phyloP scores from a whole-genome alignment of 208 protist species.

The Crithidia brevicula region DNA sequence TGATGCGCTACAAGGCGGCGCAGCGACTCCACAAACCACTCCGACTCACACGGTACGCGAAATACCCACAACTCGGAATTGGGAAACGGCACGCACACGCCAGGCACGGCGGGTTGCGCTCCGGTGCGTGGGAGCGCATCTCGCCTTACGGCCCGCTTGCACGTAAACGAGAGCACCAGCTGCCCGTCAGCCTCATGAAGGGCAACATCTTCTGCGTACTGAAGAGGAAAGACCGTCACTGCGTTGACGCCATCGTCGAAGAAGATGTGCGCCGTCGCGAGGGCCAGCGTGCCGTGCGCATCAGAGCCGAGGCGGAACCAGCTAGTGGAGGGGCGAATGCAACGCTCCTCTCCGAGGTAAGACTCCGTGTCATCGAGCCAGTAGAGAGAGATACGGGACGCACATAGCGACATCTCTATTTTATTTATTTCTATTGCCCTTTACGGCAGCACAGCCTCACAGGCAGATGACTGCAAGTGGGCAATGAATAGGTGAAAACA shows the following conservation, averaged over 20 bases:
- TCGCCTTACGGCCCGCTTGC: slow-evolving; percentile 6
- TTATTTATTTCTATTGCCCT: too few relatives aligned
- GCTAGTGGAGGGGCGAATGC: slow-evolving; percentile 14
- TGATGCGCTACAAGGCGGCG: slow-evolving; percentile 22
- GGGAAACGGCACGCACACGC: slow-evolving; percentile 7
- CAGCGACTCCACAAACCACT: slow-evolving; percentile 24
- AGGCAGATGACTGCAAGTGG: too few relatives aligned
- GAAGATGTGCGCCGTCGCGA: slow-evolving; percentile 38
- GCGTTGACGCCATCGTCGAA: slow-evolving; percentile 31
- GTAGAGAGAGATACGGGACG: slow-evolving; percentile 34
- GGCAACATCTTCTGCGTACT: neutral
- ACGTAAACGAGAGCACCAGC: slow-evolving; percentile 15
- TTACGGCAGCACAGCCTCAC: too few relatives aligned
- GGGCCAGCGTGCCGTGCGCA: slow-evolving; percentile 15
- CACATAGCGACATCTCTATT: neutral
- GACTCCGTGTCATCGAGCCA: slow-evolving; percentile 41
- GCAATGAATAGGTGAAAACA: too few relatives aligned
- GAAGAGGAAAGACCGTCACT: slow-evolving; percentile 20
- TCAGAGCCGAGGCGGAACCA: slow-evolving; percentile 16
- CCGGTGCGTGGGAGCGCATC: slow-evolving; percentile 12
- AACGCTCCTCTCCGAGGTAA: slow-evolving; percentile 28
- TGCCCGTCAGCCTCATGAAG: neutral
- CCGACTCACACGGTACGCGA: neutral
- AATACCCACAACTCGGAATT: slow-evolving; percentile 22
- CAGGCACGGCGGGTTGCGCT: slow-evolving; percentile 7